Evolutionary conservation across 805 yeast species (phyloP).

Genomic region (Spathaspora sp.): DNA sequence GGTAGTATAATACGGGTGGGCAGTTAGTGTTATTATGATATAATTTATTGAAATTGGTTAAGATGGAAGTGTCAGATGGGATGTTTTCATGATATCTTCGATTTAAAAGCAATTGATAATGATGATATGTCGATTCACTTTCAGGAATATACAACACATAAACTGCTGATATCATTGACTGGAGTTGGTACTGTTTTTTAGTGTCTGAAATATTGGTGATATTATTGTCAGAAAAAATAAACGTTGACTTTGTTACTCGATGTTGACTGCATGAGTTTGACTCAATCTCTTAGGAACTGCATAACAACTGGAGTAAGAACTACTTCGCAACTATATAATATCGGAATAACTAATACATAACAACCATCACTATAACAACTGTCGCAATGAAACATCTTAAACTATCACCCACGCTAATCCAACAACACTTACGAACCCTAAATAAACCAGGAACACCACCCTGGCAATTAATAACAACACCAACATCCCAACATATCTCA

Average conservation of each 20-base stretch:
- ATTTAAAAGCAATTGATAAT: conserved; percentile 25
- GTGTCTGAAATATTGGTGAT: no score
- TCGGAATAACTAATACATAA: no score
- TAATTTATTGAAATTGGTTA: conserved; percentile 20
- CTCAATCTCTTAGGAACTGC: no score
- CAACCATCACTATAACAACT: no score
- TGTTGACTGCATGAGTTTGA: no score
- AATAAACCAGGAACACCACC: conserved; percentile 1
- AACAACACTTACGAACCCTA: background rate
- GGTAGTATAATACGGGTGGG: conserved; percentile 41
- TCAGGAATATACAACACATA: conserved; percentile 30
- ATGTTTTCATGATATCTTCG: conserved; percentile 31
- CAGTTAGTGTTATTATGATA: conserved; percentile 15
- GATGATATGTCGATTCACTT: conserved; percentile 11
- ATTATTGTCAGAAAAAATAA: no score
- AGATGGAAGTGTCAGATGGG: conserved; percentile 19
- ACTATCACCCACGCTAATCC: background rate
- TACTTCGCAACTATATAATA: no score
- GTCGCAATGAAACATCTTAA: background rate
- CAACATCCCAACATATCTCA: background rate
- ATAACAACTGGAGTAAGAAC: no score
- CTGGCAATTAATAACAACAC: background rate
- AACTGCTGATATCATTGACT: conserved; percentile 33
- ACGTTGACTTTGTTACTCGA: no score
- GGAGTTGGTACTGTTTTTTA: background rate